A percentile compares a stretch with the other conserved stretches of the same genome.
Conservation (phyloP, 164 flowering plant genomes). For the Vitis rupestris region DNA sequence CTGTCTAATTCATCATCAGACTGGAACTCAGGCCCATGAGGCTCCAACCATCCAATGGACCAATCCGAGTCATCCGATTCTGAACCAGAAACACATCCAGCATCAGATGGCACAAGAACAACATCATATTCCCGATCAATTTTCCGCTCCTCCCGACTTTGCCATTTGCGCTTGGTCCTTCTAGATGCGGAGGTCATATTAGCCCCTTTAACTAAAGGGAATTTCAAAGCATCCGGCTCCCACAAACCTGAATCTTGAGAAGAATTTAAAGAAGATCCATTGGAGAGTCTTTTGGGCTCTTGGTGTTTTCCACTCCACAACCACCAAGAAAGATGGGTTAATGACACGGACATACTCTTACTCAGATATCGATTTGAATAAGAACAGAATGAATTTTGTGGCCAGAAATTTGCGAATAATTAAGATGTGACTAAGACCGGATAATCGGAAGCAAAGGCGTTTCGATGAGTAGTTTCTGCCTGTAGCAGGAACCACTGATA, state of each 20-base stretch:
- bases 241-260: slow-evolving; percentile 27
- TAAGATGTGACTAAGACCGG: too few relatives aligned
- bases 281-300: slow-evolving; percentile 29
- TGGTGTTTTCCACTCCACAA: slow-evolving; percentile 44
- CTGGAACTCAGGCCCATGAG: slow-evolving; percentile 77
- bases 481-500: too few relatives aligned
- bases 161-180: slow-evolving; percentile 67
- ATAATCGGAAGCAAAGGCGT: too few relatives aligned
- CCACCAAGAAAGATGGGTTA: slow-evolving; percentile 50
- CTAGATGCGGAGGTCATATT: slow-evolving; percentile 39
- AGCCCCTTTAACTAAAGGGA: slow-evolving; percentile 32
- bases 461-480: too few relatives aligned
- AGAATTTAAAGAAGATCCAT: slow-evolving; percentile 34
- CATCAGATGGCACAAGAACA: slow-evolving; percentile 85
- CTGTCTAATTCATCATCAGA: slow-evolving; percentile 61
- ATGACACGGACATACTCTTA: slow-evolving; percentile 37
- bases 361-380: neutral
- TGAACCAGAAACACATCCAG: slow-evolving; percentile 74
- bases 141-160: slow-evolving; percentile 67
- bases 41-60: slow-evolving; percentile 94
- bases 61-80: slow-evolving; percentile 92
- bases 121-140: slow-evolving; percentile 72
- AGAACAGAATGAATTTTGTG: too few relatives aligned
- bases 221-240: slow-evolving; percentile 43
- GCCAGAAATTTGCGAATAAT: too few relatives aligned